These are phyloP conservation scores for Candida coquimbonensis DNA, from an alignment of 805 yeast genomes.

Conservation along the genomic window DNA sequence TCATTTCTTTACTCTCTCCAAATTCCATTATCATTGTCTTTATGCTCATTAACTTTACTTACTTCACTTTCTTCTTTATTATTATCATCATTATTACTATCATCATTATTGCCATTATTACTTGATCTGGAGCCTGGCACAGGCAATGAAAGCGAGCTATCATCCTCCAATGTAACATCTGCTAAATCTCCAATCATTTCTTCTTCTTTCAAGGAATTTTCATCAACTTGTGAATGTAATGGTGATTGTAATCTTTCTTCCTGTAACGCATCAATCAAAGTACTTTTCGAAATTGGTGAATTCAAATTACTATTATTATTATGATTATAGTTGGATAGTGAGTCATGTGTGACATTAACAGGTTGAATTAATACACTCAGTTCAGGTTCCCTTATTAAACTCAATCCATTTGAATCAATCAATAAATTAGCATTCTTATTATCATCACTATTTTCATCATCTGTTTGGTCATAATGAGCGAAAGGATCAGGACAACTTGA, in stretches of 20 bases:
- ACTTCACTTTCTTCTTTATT: too few species aligned
- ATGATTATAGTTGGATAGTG: not conserved
- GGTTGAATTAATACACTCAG: slow-evolving; percentile 7
- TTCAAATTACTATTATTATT: slow-evolving; percentile 1
- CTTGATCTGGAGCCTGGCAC: slow-evolving; percentile 23
- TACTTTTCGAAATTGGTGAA: slow-evolving; percentile 12
- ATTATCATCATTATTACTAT: not conserved
- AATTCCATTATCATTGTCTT: too few species aligned
- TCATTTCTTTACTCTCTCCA: too few species aligned
- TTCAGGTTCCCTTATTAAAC: slow-evolving; percentile 6
- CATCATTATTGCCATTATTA: not conserved
- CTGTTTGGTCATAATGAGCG: slow-evolving; percentile 19
- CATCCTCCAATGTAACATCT: slow-evolving; percentile 19
- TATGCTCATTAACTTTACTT: too few species aligned
- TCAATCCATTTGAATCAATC: not conserved
- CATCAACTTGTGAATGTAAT: not conserved
- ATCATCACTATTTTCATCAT: not conserved
- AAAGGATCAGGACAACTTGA: slow-evolving; percentile 63
- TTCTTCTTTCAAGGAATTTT: not conserved
- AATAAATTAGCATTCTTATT: slow-evolving; percentile 1
- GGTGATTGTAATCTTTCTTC: not conserved
- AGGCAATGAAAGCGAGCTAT: slow-evolving; percentile 49
- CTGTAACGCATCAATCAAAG: not conserved
- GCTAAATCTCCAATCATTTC: slow-evolving; percentile 3
- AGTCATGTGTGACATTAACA: slow-evolving; percentile 5